Base-by-base conservation (phyloP, 2,329 filamentous ascomycete species). In the Chalaropsis thielavioides region DNA sequence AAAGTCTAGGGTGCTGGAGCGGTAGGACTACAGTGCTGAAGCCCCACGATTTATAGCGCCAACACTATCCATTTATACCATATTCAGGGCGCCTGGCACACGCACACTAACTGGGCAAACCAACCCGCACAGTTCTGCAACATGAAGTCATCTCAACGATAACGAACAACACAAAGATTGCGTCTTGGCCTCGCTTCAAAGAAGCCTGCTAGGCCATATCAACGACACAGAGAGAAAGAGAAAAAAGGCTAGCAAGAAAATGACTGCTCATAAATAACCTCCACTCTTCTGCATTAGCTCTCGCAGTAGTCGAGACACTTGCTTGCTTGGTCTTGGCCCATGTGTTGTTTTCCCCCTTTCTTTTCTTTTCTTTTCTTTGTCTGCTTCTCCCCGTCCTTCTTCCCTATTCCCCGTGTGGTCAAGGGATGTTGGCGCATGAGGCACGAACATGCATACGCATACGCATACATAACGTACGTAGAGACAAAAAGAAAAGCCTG, bases 291-390 rank as follows among this genome's bases (percentile, higher is more conserved):
- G 51, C 51, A 58, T 58, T 58, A 58, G 51, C 10, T n/a, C 51
- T 58, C 24, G 51, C 51, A 58, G 51, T 58, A 58, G 51, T 58
- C n/a, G 27, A 58, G 24, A 58, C 51, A 58, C 43, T 58, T 27
- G 24, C 43, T 58, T 27, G 24, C 17, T n/a, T 58, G 27, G 17
- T n/a, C 15, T 31, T 58, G 51, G 24, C 27, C 8, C 13, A 17
- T 35, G 13, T 35, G 35, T 31, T 19, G 13, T 10, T n/a, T 58
- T 58, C 8, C 22, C 7, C 24, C 6, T 56, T 31, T 17, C 17
- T 8, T 19, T 35, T 58, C n/a, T 6, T 58, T 35, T 35, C n/a
- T n/a, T 10, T 13, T 43, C 11, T 43, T 43, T n/a, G 13, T 13
- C 41, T 43, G 41, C 31, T 43, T 43, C 11, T 43, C 3, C 41